Evolutionary conservation across 768 basidiomycete species (phyloP).

Genomic region (Dacryopinax spathularia): DNA sequence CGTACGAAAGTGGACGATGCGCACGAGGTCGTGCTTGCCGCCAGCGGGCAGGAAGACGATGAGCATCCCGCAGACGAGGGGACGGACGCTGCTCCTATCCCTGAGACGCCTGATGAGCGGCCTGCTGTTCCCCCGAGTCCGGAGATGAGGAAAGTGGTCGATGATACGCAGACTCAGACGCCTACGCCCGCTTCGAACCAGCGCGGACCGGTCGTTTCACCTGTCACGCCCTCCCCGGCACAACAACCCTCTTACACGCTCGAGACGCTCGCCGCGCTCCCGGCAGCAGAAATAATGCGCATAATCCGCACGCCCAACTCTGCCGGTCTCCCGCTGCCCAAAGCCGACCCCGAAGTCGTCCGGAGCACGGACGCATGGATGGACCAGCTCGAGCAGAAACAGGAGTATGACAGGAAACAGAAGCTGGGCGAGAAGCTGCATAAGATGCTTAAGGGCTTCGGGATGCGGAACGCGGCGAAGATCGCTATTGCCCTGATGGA

Average conservation of each 20-base stretch:
- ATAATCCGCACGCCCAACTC: slow-evolving; percentile 53
- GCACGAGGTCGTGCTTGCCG: slow-evolving; percentile 55
- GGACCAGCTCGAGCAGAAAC: slow-evolving; percentile 43
- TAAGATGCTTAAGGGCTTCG: slow-evolving; percentile 54
- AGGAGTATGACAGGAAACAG: slow-evolving; percentile 56
- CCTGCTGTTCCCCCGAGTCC: neutral
- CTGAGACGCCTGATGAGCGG: slow-evolving; percentile 28
- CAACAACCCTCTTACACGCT: slow-evolving; percentile 35
- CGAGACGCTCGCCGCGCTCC: slow-evolving; percentile 52
- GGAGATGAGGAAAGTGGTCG: neutral
- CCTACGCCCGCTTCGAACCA: neutral
- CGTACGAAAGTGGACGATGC: slow-evolving; percentile 68
- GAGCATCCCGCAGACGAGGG: slow-evolving; percentile 23
- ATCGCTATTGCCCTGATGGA: slow-evolving; percentile 72
- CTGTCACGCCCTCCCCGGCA: slow-evolving; percentile 36
- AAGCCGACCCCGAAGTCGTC: slow-evolving; percentile 53
- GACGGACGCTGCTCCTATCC: slow-evolving; percentile 26
- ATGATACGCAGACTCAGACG: neutral
- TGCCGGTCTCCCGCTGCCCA: slow-evolving; percentile 43
- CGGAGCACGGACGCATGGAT: slow-evolving; percentile 62
- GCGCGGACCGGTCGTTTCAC: neutral
- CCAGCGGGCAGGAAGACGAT: slow-evolving; percentile 38
- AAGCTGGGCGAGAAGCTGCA: slow-evolving; percentile 64
- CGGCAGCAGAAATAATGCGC: slow-evolving; percentile 60
- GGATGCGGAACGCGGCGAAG: slow-evolving; percentile 72